Evolutionary conservation across 2,329 filamentous ascomycete genomes (phyloP), one percentile per base, ranked within the genome.

Genomic region (Talaromyces sp.): DNA sequence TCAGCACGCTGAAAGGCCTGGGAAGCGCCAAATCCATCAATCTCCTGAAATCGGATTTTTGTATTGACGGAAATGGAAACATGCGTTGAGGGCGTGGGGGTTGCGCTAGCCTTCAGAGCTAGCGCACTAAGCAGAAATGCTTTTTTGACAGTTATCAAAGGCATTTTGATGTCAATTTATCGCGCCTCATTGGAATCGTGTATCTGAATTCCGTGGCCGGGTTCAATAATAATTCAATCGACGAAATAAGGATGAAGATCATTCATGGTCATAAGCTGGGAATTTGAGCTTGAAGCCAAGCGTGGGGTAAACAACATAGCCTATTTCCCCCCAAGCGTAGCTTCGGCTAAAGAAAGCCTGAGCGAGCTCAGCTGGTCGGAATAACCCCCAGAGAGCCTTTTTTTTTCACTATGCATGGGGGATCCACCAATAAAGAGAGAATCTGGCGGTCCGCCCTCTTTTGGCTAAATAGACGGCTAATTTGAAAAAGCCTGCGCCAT

Each of bases 1-100:
- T 46, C 43, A 4, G 43, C 43, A 5, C 43, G 43, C 10, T 46
- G 43, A 36, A 46, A 46, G 8, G 43, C 43, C 16, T 46, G 43
- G 7, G 43, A 46, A 2, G 43, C 43, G 9, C 43, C 43, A 3
- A 46, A 46, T 6, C 43, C 43, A 14, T 46, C 43, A 8, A 46
- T 20, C 43, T 46, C 43, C 24, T 46, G 43, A n/a, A 35, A 46
- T 36, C 33, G 43, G 7, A 22, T 13, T 8, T 36, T 46, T 1
- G 43, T 30, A 7, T 46, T 27, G 32, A 46, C 19, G 1, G 43
- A 46, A 4, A 46, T 7, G 1, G 43, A 46, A 16, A 46, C 43
- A 2, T 10, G 19, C 2, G 43, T 20, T 30, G 29, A 36, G 11
- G 29, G 6, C 3, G 43, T 32, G n/a, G 43, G 43, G 27, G 2